These are phyloP conservation scores for Pythium myriotylum DNA, from an alignment of 352 stramenopile species.

Conservation along the genomic window DNA sequence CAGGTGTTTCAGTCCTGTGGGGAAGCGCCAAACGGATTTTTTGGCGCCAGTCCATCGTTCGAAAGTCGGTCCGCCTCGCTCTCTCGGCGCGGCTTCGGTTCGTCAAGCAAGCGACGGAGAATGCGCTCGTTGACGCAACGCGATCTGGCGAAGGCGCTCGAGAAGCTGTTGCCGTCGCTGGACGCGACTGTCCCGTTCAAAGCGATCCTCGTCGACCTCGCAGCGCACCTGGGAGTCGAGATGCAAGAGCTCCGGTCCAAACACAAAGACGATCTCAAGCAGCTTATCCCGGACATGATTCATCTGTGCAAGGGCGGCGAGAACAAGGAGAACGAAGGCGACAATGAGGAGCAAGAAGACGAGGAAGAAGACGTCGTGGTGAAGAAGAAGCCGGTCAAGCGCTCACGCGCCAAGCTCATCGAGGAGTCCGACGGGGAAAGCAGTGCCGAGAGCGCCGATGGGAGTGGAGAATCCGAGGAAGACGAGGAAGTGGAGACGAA, in stretches of 20 bases:
- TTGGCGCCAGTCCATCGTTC: constrained; percentile 19
- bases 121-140: constrained; percentile 29
- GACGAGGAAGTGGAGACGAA: constrained; percentile 15
- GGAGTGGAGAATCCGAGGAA: constrained; percentile 27
- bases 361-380: constrained; percentile 19
- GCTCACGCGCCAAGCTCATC: constrained; percentile 14
- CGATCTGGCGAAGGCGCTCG: constrained; percentile 40
- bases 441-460: constrained; percentile 24
- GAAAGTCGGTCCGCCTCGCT: not conserved
- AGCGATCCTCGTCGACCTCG: constrained; percentile 54
- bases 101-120: not conserved
- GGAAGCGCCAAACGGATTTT: not conserved
- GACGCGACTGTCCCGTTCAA: constrained; percentile 53
- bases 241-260: constrained; percentile 43
- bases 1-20: constrained; percentile 7
- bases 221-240: constrained; percentile 47
- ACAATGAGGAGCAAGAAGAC: constrained; percentile 19
- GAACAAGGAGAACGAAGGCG: constrained; percentile 35
- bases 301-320: constrained; percentile 30
- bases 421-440: constrained; percentile 39
- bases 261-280: constrained; percentile 52
- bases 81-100: not conserved
- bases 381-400: constrained; percentile 19
- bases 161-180: constrained; percentile 59
- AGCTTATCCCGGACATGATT: constrained; percentile 54